Evolutionary conservation across 306 rosid species (phyloP), one percentile per base, ranked within the genome.

Genomic region (Malus orientalis): DNA sequence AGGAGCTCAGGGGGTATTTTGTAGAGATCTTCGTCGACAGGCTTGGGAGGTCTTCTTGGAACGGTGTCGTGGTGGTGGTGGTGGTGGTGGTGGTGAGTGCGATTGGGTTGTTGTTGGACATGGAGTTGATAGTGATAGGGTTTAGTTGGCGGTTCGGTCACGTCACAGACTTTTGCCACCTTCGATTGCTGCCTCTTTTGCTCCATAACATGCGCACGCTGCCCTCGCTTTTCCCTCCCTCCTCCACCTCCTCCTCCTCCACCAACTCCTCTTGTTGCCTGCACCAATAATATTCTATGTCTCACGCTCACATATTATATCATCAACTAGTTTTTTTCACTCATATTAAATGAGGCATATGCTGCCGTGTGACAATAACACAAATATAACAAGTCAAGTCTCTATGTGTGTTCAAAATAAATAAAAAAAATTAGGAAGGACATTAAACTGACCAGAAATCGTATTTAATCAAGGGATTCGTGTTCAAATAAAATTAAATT

Each of bases 11-110:
- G 97, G 4, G 98, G 92, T 71, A 95, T 95, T 79, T 89, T 88
- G 78, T 95, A 95, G 76, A 95, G 97, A 85, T 95, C 98, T 76
- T 95, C 96, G 32, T 95, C 97, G 1, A 95, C 91, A 0, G 97
- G 93, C 53, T 90, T 92, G 0, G 97, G 89, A n/a, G 66, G 63
- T 59, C 82, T 53, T 58, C 71, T 53, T n/a, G 81, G 68, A 71
- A 82, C 84, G 84, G 58, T 74, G 82, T 73, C 83, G 81, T 74
- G 12, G n/a, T 30, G 33, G 5, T 14, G 42, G 4, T 61, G 42
- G 4, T 61, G 42, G 4, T 61, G 33, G 13, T 14, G 49, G 4
- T 61, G 33, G 13, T 14, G 66, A 25, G 73, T 44, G 36, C 59
- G 75, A 8, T 71, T 38, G n/a, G 70, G 22, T 64, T 32, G 22